Evolutionary conservation across 305 asterid genomes (phyloP), one percentile per base, ranked within the genome.

Genomic region (Salvia sclarea): DNA sequence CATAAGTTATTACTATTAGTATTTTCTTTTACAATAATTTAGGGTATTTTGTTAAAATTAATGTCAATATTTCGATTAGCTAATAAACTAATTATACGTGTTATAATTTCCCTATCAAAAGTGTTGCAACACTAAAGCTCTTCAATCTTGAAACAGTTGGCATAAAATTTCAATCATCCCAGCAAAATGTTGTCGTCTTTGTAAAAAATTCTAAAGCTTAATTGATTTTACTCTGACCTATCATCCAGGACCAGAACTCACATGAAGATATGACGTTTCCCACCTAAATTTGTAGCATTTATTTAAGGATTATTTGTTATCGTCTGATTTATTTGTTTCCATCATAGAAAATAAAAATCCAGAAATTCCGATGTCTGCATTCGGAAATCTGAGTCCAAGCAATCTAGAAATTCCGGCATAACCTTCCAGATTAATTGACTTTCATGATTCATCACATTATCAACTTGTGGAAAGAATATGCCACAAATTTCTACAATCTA

Each of bases 391-490:
- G 14, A 41, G 73, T 64, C 73, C 55, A 59, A 61, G 1, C 17
- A 63, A 52, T 69, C 63, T 17, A 47, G 65, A 67, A 77, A 37
- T 60, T 38, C 17, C 40, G 31, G 48, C 64, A 68, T 45, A 24
- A 18, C 35, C 24, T 25, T 77, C 72, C 69, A 73, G 61, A 73
- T 63, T 8, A 58, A 68, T 77, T 77, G 78, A 77, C 81, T 77
- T 54, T 56, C 48, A 21, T 11, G 50, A 70, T 71, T 54, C 38
- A 35, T 45, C 13, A 33, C 57, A 53, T 49, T 44, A 12, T 25
- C 35, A 52, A 54, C 67, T 63, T 43, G 31, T 37, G 3, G 41
- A 8, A 0, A 50, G 8, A 52, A 16, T 25, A 18, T 31, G 59
- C 11, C 44, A 28, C 28, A 43, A 50, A 33, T 41, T 66, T 76